Evolutionary conservation across 768 basidiomycete genomes (phyloP), one percentile per base, ranked within the genome.

Genomic region (Mycena polygramma): DNA sequence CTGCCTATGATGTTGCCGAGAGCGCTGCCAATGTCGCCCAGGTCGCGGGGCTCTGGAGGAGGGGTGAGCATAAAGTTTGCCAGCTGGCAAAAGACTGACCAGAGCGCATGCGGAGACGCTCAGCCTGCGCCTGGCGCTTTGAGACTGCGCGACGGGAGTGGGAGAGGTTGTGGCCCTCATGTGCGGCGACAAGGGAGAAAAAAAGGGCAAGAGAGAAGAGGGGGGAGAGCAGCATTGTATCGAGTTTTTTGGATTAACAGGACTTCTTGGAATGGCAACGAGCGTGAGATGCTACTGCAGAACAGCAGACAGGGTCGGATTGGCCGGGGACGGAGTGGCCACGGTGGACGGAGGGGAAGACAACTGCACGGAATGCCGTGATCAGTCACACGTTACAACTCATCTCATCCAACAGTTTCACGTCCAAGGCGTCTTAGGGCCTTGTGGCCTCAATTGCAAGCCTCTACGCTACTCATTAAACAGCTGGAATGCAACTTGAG

Each of bases 101-200:
- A 4, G 9, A 8, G 10, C 57, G 36, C 11, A 19, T 48, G 3
- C 57, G 37, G 1, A 36, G 22, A 11, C 62, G 62, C 1, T 15
- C 48, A 49, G 59, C 24, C 45, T 46, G 45, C 7, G 45, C 45
- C 41, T 41, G 41, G 41, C 19, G 53, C 49, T 45, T 57, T 22
- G 54, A 30, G 30, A 30, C 36, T 7, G 26, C 19, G 11, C 54
- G 55, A 63, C 57, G 63, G 52, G 65, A 58, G 37, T 45, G 54
- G 61, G 57, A 65, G 68, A 59, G 60, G 71, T 67, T 70, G 73
- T 66, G 69, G 76, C 74, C 58, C 74, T 71, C 61, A 57, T 53
- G 64, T 43, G 59, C 58, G 46, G 62, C 62, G 63, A 72, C 74
- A 45, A 74, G 71, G 66, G 68, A 71, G 45, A 65, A 46, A 41